Evolutionary conservation across 2,329 filamentous ascomycete genomes (phyloP).

Genomic region (Exophiala dermatitidis): DNA sequence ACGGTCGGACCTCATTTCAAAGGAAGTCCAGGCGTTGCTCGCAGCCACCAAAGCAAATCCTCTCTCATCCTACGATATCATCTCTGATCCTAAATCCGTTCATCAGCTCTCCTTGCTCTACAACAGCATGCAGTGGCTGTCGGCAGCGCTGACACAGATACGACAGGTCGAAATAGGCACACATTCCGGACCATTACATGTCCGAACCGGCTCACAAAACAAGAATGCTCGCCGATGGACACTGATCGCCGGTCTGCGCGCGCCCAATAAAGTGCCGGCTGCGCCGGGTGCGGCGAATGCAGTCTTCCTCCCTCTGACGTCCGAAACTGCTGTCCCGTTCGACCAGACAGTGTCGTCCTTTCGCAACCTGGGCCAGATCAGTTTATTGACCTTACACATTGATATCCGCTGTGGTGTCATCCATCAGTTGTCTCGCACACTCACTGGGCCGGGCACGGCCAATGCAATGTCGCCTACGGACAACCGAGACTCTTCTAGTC

Average conservation of each 20-base stretch:
- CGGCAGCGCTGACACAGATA: slow-evolving; percentile 71
- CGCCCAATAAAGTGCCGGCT: slow-evolving; percentile 13
- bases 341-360: slow-evolving; percentile 80
- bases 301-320: slow-evolving; percentile 79
- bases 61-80: slow-evolving; percentile 71
- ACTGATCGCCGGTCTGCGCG: slow-evolving; percentile 57
- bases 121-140: slow-evolving; percentile 97
- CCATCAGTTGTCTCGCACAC: slow-evolving; percentile 62
- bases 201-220: slow-evolving; percentile 41
- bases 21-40: slow-evolving; percentile 51
- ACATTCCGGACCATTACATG: slow-evolving; percentile 41
- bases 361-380: slow-evolving; percentile 67
- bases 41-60: slow-evolving; percentile 50
- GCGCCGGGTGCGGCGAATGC: slow-evolving; percentile 37
- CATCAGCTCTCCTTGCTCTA: slow-evolving; percentile 80
- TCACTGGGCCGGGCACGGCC: slow-evolving; percentile 46
- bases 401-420: slow-evolving; percentile 82
- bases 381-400: slow-evolving; percentile 78
- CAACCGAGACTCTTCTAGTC: slow-evolving; percentile 42
- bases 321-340: slow-evolving; percentile 77
- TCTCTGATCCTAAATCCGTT: slow-evolving; percentile 81
- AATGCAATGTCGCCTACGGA: slow-evolving; percentile 30
- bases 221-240: slow-evolving; percentile 67
- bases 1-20: slow-evolving; percentile 51
- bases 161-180: slow-evolving; percentile 72